phyloP scores from a whole-genome alignment of 192 early-diverging fungal genomes.

The Spinellus fusiger region DNA sequence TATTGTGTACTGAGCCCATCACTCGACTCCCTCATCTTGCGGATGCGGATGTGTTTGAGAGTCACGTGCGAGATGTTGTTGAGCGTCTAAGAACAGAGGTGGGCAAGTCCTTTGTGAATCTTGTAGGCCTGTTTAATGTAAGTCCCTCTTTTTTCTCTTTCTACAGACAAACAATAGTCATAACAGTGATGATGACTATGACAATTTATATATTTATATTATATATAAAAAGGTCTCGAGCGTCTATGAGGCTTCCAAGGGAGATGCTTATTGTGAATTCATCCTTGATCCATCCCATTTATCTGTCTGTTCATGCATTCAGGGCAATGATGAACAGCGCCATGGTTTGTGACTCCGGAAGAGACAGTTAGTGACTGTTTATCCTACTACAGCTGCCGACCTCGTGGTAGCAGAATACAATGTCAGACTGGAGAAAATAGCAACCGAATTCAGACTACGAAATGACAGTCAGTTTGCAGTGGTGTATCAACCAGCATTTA shows the following conservation, averaged over 20 bases:
- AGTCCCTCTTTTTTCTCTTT: slow-evolving; percentile 5
- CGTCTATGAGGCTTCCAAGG: slow-evolving; percentile 45
- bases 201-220: not conserved
- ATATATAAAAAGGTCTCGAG: slow-evolving; percentile 24
- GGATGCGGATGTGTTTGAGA: slow-evolving; percentile 38
- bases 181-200: not conserved
- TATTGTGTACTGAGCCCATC: slow-evolving; percentile 28
- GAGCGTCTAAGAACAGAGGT: slow-evolving; percentile 31
- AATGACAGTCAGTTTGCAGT: slow-evolving; percentile 32
- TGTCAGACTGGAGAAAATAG: slow-evolving; percentile 20
- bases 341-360: slow-evolving; percentile 20
- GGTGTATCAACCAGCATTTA: slow-evolving; percentile 39
- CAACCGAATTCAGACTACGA: slow-evolving; percentile 17
- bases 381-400: slow-evolving; percentile 23
- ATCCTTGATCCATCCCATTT: slow-evolving; percentile 41
- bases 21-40: slow-evolving; percentile 29
- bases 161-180: too few species aligned
- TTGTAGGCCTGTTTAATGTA: slow-evolving; percentile 46
- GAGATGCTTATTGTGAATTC: slow-evolving; percentile 45
- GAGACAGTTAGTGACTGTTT: not conserved
- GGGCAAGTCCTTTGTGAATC: slow-evolving; percentile 45
- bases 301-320: slow-evolving; percentile 43
- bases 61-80: slow-evolving; percentile 27
- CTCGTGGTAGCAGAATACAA: slow-evolving; percentile 27
- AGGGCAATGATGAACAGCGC: slow-evolving; percentile 29